phyloP scores from a whole-genome alignment of 192 early-diverging fungal species.

The Backusella westeae region DNA sequence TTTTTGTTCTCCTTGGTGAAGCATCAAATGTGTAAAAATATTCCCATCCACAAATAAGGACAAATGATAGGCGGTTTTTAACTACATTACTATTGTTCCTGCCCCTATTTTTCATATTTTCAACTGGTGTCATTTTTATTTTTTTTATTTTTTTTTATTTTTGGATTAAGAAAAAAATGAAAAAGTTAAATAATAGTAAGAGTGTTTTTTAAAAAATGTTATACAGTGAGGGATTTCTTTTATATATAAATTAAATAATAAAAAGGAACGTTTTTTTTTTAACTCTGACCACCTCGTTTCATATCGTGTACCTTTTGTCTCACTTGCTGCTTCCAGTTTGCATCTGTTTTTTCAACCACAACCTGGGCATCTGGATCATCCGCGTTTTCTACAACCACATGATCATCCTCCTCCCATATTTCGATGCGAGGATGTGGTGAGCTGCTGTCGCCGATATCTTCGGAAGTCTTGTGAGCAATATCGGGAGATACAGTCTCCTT shows the following conservation, averaged over 20 bases:
- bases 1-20: neutral
- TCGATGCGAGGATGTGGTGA: slow-evolving; percentile 7
- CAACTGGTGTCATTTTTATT: neutral
- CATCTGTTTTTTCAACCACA: slow-evolving; percentile 21
- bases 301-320: slow-evolving; percentile 22
- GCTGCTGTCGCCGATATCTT: neutral
- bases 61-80: neutral
- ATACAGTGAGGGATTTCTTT: neutral
- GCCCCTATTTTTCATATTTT: neutral
- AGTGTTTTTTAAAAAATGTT: neutral
- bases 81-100: neutral
- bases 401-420: slow-evolving; percentile 25
- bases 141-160: no score
- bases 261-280: neutral
- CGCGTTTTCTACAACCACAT: slow-evolving; percentile 22
- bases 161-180: neutral
- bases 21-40: neutral
- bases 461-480: neutral
- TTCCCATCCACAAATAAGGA: neutral
- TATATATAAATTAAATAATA: neutral
- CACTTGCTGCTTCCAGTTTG: slow-evolving; percentile 11
- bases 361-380: neutral
- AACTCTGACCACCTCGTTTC: neutral
- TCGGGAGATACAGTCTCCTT: neutral
- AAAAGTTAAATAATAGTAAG: neutral